Conservation (phyloP, 2,329 filamentous ascomycete genomes). For the Cercospora zeina region DNA sequence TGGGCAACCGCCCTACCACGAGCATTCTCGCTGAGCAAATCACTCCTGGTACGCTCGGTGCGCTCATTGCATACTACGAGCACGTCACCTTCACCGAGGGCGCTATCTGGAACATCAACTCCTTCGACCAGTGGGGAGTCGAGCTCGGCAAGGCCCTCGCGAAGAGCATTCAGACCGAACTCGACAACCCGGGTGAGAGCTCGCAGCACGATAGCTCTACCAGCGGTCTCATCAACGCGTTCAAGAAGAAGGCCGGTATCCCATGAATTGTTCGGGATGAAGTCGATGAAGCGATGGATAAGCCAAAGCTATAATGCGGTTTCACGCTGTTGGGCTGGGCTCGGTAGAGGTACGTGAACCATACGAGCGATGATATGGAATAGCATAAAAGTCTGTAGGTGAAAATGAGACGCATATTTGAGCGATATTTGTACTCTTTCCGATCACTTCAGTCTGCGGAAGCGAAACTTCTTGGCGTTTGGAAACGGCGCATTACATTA, state of each 20-base stretch:
- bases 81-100: slow-evolving; percentile 97
- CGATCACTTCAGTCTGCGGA: background rate
- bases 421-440: background rate
- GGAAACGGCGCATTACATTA: background rate
- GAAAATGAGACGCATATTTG: slow-evolving; percentile 9
- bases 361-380: slow-evolving; percentile 17
- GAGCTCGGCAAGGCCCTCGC: slow-evolving; percentile 95
- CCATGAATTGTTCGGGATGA: slow-evolving; percentile 22
- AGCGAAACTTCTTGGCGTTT: background rate
- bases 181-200: slow-evolving; percentile 73
- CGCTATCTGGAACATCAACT: slow-evolving; percentile 99
- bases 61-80: slow-evolving; percentile 98
- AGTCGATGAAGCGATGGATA: background rate
- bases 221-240: slow-evolving; percentile 82
- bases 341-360: slow-evolving; percentile 7
- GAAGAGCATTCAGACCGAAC: slow-evolving; percentile 67
- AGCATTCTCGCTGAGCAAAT: slow-evolving; percentile 92
- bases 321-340: slow-evolving; percentile 16
- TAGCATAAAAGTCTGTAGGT: slow-evolving; percentile 18
- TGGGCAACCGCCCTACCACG: slow-evolving; percentile 95
- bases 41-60: slow-evolving; percentile 88
- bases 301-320: slow-evolving; percentile 19
- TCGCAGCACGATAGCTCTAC: slow-evolving; percentile 82
- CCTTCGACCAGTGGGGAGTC: slow-evolving; percentile 99
- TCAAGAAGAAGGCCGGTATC: slow-evolving; percentile 70